These are phyloP conservation scores for Plectosphaerella plurivora DNA, from an alignment of 2,329 filamentous ascomycete genomes.

Conservation along the genomic window DNA sequence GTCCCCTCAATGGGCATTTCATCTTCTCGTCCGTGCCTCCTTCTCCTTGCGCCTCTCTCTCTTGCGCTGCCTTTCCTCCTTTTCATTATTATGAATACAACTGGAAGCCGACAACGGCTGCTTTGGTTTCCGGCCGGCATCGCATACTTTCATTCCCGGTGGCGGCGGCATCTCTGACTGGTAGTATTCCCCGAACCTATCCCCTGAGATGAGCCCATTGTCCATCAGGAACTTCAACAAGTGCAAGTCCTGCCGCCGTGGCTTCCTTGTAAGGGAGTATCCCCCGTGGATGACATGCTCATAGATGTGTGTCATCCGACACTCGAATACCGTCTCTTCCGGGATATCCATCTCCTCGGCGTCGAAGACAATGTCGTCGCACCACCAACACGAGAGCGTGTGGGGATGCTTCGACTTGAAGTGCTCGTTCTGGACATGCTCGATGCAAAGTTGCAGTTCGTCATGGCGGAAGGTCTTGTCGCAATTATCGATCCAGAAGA, in stretches of 20 bases:
- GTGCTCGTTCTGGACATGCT: not conserved
- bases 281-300: conserved; percentile 31
- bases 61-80: not conserved
- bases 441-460: not conserved
- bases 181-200: conserved; percentile 12
- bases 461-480: not conserved
- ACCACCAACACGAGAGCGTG: conserved; percentile 66
- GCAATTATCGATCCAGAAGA: not conserved
- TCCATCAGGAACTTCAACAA: conserved; percentile 32
- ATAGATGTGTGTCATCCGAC: conserved; percentile 46
- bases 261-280: not conserved
- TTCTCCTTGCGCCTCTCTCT: not conserved
- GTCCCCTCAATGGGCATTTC: too few relatives aligned
- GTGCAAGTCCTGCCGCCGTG: conserved; percentile 31
- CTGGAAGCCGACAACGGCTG: too few relatives aligned
- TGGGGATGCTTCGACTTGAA: not conserved
- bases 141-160: conserved; percentile 7
- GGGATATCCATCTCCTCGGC: not conserved
- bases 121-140: not conserved
- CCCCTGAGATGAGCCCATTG: conserved; percentile 19
- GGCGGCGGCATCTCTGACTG: conserved; percentile 11
- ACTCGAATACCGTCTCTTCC: conserved; percentile 17
- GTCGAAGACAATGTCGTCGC: conserved; percentile 58
- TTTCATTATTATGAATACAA: not conserved
- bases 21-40: not conserved